Base-by-base conservation (phyloP, 2,329 filamentous ascomycete species). In the Monilinia polystroma region DNA sequence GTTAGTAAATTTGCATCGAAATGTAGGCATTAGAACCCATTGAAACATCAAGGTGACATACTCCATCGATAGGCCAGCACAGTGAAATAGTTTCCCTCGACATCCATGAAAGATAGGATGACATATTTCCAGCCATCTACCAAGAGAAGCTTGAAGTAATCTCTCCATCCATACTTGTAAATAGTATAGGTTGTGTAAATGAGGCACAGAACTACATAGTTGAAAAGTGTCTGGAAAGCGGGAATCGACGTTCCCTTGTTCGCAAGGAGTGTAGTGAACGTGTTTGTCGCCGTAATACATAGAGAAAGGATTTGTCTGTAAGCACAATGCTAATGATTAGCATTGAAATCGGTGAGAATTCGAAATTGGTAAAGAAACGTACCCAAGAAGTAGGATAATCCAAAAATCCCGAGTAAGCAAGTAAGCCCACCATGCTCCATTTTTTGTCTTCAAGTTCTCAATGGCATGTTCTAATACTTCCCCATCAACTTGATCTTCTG, bases 51-150 rank as follows among this genome's bases (percentile, higher is more conserved):
- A 12, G 45, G 29, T 16, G 38, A 64, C 56, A 1, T 55, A 66
- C 64, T 66, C 41, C 74, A 88, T 68, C 90, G 85, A 81, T 98
- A 99, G 6, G 94, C 95, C 60, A 97, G 84, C 62, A 99, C 94
- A 74, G 93, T 93, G 77, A 98, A 98, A 82, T 97, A 99, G 81
- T 99, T 99, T 69, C 95, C 95, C 80, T 97, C 86, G 60, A 98
- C 94, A 76, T 99, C 95, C 73, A 95, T 85, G 79, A 98, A 97
- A 63, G 91, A 88, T 69, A 99, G 86, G 78, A 97, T 91, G 74
- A 96, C 85, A 80, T 96, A 98, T 80, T 92, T 92, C 95, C 94
- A 98, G 67, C 93, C 92, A 76, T 96, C 89, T 68, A 83, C 84
- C 63, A 80, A 76, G 18, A 93, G 75, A 66, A 96, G 77, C 59